Percentiles rank a stretch among this genome's conserved stretches.
phyloP scores from a whole-genome alignment of 2,329 filamentous ascomycete species.

The Xylariaceae sp. region DNA sequence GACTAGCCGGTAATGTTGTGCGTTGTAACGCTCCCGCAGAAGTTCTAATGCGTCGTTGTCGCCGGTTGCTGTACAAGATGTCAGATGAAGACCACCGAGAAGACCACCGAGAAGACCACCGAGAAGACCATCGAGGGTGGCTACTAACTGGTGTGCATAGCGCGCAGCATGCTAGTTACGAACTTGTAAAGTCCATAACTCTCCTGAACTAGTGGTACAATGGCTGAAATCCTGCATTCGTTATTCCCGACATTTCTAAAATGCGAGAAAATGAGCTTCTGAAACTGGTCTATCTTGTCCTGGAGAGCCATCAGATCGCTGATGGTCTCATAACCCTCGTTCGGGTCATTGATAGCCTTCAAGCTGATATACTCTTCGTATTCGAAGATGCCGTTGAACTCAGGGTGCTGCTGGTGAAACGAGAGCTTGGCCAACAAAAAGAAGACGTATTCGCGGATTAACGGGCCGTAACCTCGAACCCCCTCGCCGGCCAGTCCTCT shows the following conservation, averaged over 20 bases:
- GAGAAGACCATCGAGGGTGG: too few relatives aligned
- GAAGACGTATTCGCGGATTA: conserved; percentile 96
- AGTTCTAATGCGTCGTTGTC: conserved; percentile 90
- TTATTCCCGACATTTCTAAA: conserved; percentile 90
- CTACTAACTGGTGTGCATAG: conserved; percentile 88
- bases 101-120: too few relatives aligned
- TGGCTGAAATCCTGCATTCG: conserved; percentile 89
- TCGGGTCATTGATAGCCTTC: conserved; percentile 97
- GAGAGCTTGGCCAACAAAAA: conserved; percentile 89
- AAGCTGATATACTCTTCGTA: conserved; percentile 98
- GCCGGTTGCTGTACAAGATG: conserved; percentile 60
- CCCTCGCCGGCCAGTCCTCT: conserved; percentile 79
- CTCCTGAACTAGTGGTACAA: conserved; percentile 92
- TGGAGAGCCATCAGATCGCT: conserved; percentile 93
- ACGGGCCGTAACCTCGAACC: conserved; percentile 79
- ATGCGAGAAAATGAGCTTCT: conserved; percentile 97
- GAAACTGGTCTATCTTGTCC: conserved; percentile 97
- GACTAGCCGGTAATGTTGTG: conserved; percentile 91
- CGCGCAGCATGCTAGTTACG: conserved; percentile 96
- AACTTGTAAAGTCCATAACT: conserved; percentile 99
- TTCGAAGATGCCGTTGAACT: conserved; percentile 98
- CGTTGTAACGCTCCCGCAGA: conserved; percentile 81
- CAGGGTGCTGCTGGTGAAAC: conserved; percentile 95
- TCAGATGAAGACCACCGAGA: too few relatives aligned
- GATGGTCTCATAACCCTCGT: conserved; percentile 96